A percentile compares a stretch with the other conserved stretches of the same genome.
Conservation (phyloP, 192 early-diverging fungal genomes). For the Backusella australiensis region DNA sequence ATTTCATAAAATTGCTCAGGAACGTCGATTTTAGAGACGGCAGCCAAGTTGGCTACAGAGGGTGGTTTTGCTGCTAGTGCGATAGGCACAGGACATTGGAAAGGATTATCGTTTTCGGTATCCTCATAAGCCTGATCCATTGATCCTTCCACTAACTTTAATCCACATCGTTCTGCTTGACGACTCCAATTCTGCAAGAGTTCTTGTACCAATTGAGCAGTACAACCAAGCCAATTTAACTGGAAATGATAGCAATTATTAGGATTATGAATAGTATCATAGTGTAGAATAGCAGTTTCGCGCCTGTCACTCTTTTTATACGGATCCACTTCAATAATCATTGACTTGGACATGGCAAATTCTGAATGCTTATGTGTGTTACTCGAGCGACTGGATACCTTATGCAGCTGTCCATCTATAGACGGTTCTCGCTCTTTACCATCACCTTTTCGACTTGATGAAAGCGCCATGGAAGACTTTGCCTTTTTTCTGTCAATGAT, state of each 20-base stretch:
- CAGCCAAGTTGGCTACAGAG: conserved; percentile 38
- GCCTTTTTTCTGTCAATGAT: conserved; percentile 35
- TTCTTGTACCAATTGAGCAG: conserved; percentile 84
- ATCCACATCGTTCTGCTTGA: conserved; percentile 80
- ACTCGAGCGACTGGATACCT: background rate
- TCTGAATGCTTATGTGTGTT: background rate
- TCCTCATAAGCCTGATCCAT: conserved; percentile 63
- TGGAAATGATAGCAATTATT: conserved; percentile 90
- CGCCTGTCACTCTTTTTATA: conserved; percentile 69
- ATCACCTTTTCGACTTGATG: conserved; percentile 16
- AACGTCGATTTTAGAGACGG: conserved; percentile 39
- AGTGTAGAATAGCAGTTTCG: conserved; percentile 85
- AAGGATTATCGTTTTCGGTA: conserved; percentile 83
- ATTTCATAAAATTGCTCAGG: conserved; percentile 69
- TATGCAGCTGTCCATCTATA: background rate
- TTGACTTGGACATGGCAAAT: conserved; percentile 62
- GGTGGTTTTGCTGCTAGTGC: conserved; percentile 63
- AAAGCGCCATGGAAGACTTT: conserved; percentile 21
- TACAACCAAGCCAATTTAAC: conserved; percentile 95
- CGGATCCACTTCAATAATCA: conserved; percentile 86
- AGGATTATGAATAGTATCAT: conserved; percentile 88
- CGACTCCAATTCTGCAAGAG: conserved; percentile 77
- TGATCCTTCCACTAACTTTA: conserved; percentile 89
- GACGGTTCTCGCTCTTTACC: background rate
- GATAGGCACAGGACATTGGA: conserved; percentile 76